Conservation (phyloP, 345 rosid species). For the Limnanthes douglasii region DNA sequence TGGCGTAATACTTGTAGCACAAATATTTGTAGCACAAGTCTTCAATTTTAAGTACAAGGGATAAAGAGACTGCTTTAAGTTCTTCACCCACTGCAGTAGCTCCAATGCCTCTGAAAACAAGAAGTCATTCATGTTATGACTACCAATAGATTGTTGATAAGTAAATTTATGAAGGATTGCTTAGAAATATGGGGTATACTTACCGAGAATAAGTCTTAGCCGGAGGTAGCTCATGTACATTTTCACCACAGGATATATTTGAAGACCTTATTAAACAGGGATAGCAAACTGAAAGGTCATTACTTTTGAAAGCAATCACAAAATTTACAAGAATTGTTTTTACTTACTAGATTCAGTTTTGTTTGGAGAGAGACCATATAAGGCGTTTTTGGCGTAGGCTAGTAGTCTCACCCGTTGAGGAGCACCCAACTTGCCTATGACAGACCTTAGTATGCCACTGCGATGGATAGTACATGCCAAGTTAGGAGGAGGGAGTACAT, state of each 20-base stretch:
- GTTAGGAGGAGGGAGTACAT: not conserved
- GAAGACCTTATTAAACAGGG: slow-evolving; percentile 24
- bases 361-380: slow-evolving; percentile 40
- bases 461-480: slow-evolving; percentile 3
- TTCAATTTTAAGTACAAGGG: slow-evolving; percentile 5
- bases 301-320: not conserved
- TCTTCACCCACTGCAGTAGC: slow-evolving; percentile 31
- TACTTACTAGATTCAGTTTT: not conserved
- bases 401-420: slow-evolving; percentile 45
- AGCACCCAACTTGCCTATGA: slow-evolving; percentile 40
- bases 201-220: slow-evolving; percentile 44
- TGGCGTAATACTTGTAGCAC: not conserved
- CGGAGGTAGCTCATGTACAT: slow-evolving; percentile 25
- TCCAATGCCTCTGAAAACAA: slow-evolving; percentile 27
- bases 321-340: too few relatives aligned
- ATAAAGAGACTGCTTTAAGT: slow-evolving; percentile 23
- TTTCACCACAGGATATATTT: slow-evolving; percentile 19
- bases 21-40: slow-evolving; percentile 5
- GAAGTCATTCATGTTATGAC: too few relatives aligned
- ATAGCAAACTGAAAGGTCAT: not conserved
- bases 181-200: slow-evolving; percentile 2
- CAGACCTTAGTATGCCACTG: slow-evolving; percentile 66
- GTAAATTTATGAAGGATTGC: not conserved
- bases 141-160: not conserved
- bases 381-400: slow-evolving; percentile 53